Conservation (phyloP, 2,329 filamentous ascomycete genomes). For the Blastomyces percursus region DNA sequence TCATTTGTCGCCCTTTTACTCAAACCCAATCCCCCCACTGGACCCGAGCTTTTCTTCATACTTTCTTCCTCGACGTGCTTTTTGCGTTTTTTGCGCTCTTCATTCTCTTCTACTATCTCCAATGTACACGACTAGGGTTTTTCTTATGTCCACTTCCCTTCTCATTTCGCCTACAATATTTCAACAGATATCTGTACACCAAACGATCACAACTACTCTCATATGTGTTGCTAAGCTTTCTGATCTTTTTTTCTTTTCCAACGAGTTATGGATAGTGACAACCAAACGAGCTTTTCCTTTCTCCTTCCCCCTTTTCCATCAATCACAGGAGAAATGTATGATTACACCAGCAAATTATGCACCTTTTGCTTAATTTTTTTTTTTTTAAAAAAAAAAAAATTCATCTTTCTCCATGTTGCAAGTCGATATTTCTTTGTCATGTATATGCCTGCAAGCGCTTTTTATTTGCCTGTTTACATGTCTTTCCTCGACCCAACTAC, state of each 20-base stretch:
- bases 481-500: neutral
- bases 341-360: neutral
- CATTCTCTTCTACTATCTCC: neutral
- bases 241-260: neutral
- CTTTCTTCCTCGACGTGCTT: neutral
- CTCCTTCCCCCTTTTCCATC: neutral
- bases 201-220: neutral
- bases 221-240: neutral
- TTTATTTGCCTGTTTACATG: neutral
- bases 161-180: neutral
- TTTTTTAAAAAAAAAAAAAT: no score
- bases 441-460: neutral
- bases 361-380: neutral
- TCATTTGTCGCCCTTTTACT: neutral
- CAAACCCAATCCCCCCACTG: neutral
- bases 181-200: neutral
- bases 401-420: neutral
- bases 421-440: neutral
- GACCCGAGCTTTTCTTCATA: neutral
- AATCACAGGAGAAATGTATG: neutral
- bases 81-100: neutral
- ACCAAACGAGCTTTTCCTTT: neutral
- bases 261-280: slow-evolving; percentile 1
- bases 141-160: neutral
- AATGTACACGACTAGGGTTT: neutral